These are phyloP conservation scores for Dimargaris cristalligena DNA, from an alignment of 192 early-diverging fungal genomes.

Conservation along the genomic window DNA sequence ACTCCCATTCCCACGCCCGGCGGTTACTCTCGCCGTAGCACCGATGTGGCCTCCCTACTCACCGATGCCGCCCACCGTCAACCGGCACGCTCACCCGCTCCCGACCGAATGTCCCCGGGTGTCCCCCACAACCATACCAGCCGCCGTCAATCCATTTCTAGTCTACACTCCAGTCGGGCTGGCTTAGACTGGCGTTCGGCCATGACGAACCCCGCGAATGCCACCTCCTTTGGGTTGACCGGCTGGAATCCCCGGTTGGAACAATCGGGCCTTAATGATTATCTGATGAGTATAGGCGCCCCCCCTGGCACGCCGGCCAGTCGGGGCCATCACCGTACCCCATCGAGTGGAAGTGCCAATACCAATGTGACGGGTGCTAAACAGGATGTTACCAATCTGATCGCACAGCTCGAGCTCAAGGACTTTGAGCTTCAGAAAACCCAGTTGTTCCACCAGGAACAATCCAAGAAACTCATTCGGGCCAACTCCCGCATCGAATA, in stretches of 20 bases:
- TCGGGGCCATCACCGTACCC: background rate
- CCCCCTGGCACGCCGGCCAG: no score
- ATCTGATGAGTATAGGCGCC: no score
- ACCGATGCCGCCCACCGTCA: background rate
- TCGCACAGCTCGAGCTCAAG: slow-evolving; percentile 6
- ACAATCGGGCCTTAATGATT: background rate
- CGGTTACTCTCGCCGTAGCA: background rate
- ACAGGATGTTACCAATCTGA: slow-evolving; percentile 2
- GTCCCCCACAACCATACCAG: background rate
- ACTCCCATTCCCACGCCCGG: background rate
- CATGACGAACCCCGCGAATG: background rate
- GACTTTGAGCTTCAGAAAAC: slow-evolving; percentile 10
- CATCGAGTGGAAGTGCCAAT: background rate
- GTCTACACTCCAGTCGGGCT: background rate
- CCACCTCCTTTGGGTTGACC: background rate
- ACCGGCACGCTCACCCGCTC: background rate
- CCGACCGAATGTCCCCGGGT: background rate
- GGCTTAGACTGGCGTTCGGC: background rate
- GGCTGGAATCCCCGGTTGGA: background rate
- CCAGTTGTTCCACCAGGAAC: slow-evolving; percentile 10
- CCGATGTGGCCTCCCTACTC: slow-evolving; percentile 10
- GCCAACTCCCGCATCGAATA: slow-evolving; percentile 1
- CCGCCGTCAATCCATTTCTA: slow-evolving; percentile 10
- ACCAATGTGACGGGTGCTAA: background rate
- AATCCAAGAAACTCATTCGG: background rate